Evolutionary conservation across 768 basidiomycete genomes (phyloP).

Genomic region (Clitopilus passeckerianus): DNA sequence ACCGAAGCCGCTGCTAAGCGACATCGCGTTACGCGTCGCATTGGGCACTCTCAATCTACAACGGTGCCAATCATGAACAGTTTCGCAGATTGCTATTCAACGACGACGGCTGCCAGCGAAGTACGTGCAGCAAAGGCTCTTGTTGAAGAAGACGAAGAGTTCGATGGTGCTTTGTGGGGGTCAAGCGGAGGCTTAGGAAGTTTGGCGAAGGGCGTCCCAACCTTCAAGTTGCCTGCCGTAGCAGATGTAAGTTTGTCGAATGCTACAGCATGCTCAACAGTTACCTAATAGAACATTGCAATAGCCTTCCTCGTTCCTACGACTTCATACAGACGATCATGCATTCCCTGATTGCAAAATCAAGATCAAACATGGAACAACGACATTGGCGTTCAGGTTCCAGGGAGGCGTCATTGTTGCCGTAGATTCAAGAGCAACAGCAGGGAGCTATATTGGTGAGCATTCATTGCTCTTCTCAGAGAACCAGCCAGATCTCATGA

Average conservation of each 20-base stretch:
- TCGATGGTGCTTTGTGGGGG: conserved; percentile 73
- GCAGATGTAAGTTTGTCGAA: conserved; percentile 56
- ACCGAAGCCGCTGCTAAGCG: neutral
- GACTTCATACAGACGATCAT: conserved; percentile 91
- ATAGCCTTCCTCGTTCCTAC: conserved; percentile 88
- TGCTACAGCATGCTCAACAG: neutral
- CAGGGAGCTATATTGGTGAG: conserved; percentile 94
- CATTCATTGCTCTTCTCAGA: conserved; percentile 2
- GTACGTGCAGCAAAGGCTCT: conserved; percentile 42
- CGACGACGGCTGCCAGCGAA: conserved; percentile 45
- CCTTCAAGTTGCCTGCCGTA: conserved; percentile 68
- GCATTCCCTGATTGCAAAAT: conserved; percentile 93
- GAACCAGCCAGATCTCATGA: conserved; percentile 1
- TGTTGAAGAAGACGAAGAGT: conserved; percentile 56
- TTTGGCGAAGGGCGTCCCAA: conserved; percentile 64
- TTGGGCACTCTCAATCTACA: conserved; percentile 28
- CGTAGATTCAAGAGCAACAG: conserved; percentile 97
- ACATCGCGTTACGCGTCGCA: neutral
- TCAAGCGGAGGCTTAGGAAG: conserved; percentile 80
- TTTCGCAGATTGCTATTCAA: conserved; percentile 61
- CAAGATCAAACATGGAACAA: conserved; percentile 98
- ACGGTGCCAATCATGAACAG: conserved; percentile 52
- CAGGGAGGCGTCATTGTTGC: conserved; percentile 98
- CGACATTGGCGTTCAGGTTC: conserved; percentile 95
- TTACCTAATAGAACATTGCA: neutral